Base-by-base conservation (phyloP, 331 rosid genomes). In the Rhamnella rubrinervis region DNA sequence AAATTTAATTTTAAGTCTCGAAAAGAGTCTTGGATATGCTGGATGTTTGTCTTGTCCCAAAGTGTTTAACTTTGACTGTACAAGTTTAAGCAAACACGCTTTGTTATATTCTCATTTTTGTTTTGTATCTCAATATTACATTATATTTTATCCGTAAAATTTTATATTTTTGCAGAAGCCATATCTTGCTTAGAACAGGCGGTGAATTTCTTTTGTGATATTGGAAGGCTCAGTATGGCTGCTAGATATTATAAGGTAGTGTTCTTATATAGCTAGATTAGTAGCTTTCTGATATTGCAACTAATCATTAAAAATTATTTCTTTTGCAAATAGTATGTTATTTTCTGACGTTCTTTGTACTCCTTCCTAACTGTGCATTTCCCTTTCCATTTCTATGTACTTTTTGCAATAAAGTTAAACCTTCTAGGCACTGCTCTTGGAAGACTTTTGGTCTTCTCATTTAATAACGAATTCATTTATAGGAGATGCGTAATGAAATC, bases 151-250 rank as follows among this genome's bases (percentile, higher is more conserved):
- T 63, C 26, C 12, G 50, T 31, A 35, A 58, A 61, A 68, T 74
- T 15, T 19, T 46, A 18, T 68, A 25, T 71, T 62, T 37, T 46
- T 77, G 70, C 87, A 91, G 98, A 93, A 81, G 81, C 98, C 77
- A 86, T 87, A 61, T 71, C 91, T 76, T 87, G 97, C 91, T 77
- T 93, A 75, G 83, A 85, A 75, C 80, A 80, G 65, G 97, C 93
- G 28, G 90, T 93, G 57, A 84, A 83, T 83, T 78, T 88, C 73
- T 59, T 87, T 64, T 93, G 98, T 87, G 97, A 93, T 49, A 93
- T 91, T 91, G 98, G 98, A 78, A 85, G 97, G 85, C 95, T 93
- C 70, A 89, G 81, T 65, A 89, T 93, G 98, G 97, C 98, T 73
- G 98, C 97, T 44, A 91, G 97, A 78, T 89, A 84, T 76, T 86